phyloP scores from a whole-genome alignment of 352 stramenopile genomes.

The Phytophthora tubulina region DNA sequence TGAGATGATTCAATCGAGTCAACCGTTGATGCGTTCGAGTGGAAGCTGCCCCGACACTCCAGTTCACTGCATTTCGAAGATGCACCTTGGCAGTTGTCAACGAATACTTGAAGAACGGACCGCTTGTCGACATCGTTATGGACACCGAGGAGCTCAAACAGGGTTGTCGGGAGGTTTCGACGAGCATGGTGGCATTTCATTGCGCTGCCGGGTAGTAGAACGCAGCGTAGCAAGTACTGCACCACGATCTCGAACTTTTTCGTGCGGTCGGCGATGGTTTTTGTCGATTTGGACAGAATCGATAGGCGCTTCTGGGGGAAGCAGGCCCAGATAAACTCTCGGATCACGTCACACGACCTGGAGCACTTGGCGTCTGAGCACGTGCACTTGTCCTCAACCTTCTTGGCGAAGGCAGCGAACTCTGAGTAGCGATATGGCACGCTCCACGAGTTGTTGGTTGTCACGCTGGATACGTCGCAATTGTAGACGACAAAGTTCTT shows the following conservation, averaged over 20 bases:
- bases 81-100: constrained; percentile 58
- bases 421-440: constrained; percentile 71
- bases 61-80: not conserved
- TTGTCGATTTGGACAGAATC: constrained; percentile 45
- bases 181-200: constrained; percentile 67
- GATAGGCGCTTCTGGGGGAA: constrained; percentile 64
- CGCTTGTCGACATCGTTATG: constrained; percentile 55
- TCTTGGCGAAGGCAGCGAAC: constrained; percentile 59
- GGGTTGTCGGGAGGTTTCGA: constrained; percentile 46
- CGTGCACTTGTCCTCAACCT: constrained; percentile 57
- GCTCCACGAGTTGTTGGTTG: constrained; percentile 49
- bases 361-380: constrained; percentile 60
- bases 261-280: constrained; percentile 52
- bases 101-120: constrained; percentile 73
- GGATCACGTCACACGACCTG: constrained; percentile 69
- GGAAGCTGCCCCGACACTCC: constrained; percentile 28
- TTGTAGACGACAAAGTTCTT: constrained; percentile 61
- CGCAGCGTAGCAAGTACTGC: constrained; percentile 67
- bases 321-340: constrained; percentile 61
- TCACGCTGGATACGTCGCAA: constrained; percentile 50
- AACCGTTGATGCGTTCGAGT: constrained; percentile 40
- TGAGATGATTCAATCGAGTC: constrained; percentile 40
- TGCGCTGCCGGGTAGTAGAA: constrained; percentile 63
- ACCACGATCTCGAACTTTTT: constrained; percentile 66
- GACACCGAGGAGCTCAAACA: constrained; percentile 68